Evolutionary conservation across 2,329 filamentous ascomycete species (phyloP).

Genomic region (Aspergillus clavatus): DNA sequence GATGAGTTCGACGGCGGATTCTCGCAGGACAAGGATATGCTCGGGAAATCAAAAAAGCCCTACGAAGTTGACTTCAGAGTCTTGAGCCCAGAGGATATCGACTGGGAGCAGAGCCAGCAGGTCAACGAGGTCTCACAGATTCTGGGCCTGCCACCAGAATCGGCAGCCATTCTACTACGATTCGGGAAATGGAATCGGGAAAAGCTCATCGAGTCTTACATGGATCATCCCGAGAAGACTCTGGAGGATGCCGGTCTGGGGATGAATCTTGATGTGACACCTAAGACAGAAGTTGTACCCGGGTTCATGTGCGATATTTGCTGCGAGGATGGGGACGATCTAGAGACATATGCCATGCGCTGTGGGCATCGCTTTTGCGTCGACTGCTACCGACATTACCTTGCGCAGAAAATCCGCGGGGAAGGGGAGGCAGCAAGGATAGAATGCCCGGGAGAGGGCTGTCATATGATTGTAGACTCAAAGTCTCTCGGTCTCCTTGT

Average conservation of each 20-base stretch:
- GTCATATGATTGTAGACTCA: constrained; percentile 85
- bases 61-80: constrained; percentile 86
- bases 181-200: constrained; percentile 96
- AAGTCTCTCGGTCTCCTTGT: constrained; percentile 77
- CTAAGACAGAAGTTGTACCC: constrained; percentile 64
- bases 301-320: constrained; percentile 94
- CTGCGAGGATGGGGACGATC: constrained; percentile 74
- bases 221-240: constrained; percentile 77
- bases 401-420: constrained; percentile 87
- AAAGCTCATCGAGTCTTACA: constrained; percentile 87
- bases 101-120: constrained; percentile 77
- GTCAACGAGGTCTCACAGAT: constrained; percentile 89
- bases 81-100: constrained; percentile 72
- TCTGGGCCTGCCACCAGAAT: constrained; percentile 80
- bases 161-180: constrained; percentile 82
- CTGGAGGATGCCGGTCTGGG: constrained; percentile 81
- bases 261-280: constrained; percentile 55
- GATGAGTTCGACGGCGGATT: constrained; percentile 58
- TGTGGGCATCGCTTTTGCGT: constrained; percentile 93
- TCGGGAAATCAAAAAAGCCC: constrained; percentile 65
- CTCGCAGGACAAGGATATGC: constrained; percentile 64
- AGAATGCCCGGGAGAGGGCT: constrained; percentile 83
- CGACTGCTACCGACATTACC: constrained; percentile 85
- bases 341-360: constrained; percentile 87
- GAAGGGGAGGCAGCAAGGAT: constrained; percentile 95